Percentiles rank a stretch among this genome's conserved stretches.
Evolutionary conservation across 768 basidiomycete species (phyloP).

Genomic region (Tylopilus cervinicoccineus): DNA sequence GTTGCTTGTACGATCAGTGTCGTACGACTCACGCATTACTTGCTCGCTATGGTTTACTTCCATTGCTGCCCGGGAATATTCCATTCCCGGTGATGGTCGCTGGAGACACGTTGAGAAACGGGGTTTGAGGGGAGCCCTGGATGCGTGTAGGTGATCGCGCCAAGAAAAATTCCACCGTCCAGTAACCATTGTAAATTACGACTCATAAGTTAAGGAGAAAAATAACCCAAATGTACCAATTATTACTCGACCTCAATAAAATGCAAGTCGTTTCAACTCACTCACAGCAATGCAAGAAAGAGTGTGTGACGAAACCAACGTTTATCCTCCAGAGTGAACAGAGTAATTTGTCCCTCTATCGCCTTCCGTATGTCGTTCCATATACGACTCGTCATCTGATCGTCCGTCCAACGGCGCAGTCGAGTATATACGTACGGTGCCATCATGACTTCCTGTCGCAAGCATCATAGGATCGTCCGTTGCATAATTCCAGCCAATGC

Average conservation of each 20-base stretch:
- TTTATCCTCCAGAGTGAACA: constrained; percentile 27
- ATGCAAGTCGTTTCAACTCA: constrained; percentile 4
- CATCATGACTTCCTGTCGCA: constrained; percentile 76
- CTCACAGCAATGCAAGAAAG: neutral
- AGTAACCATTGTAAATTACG: constrained; percentile 17
- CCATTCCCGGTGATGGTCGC: constrained; percentile 9
- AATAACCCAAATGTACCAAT: neutral
- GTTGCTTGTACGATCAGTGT: constrained; percentile 10
- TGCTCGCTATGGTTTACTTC: constrained; percentile 20
- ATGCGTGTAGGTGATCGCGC: neutral
- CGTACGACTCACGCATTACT: constrained; percentile 18
- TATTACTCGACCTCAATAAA: constrained; percentile 16
- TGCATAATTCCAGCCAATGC: constrained; percentile 75
- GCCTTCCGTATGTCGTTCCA: constrained; percentile 22
- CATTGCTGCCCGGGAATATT: constrained; percentile 18
- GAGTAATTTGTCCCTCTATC: constrained; percentile 24
- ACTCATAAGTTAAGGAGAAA: constrained; percentile 22
- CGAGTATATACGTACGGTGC: constrained; percentile 72
- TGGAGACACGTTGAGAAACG: constrained; percentile 18
- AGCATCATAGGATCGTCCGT: constrained; percentile 49
- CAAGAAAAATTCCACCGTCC: constrained; percentile 8
- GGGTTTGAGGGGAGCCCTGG: neutral
- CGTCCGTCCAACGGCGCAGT: constrained; percentile 29
- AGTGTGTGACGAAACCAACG: constrained; percentile 1
- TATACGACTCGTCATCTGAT: constrained; percentile 24